These are phyloP conservation scores for Leishmania major DNA, from an alignment of 208 protist genomes.

Conservation along the genomic window DNA sequence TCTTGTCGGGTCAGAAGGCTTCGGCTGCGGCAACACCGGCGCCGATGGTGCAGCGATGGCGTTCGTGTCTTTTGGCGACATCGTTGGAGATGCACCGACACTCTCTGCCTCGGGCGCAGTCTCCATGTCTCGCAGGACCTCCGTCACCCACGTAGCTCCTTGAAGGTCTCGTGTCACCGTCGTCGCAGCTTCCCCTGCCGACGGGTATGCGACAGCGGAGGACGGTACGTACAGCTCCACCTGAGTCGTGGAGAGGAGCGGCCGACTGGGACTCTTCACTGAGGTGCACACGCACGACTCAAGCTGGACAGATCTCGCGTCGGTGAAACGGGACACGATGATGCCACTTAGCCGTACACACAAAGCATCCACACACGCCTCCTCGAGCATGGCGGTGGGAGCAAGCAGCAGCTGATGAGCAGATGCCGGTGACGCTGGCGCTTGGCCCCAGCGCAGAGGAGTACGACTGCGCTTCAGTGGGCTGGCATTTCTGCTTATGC, in stretches of 20 bases:
- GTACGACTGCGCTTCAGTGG: neutral
- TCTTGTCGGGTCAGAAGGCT: neutral
- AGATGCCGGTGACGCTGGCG: neutral
- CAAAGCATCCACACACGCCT: constrained; percentile 25
- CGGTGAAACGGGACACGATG: constrained; percentile 20
- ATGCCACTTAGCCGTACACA: constrained; percentile 22
- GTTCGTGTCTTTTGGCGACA: neutral
- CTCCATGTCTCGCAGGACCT: neutral
- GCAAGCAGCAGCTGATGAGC: neutral
- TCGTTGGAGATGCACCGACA: neutral
- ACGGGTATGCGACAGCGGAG: constrained; percentile 14
- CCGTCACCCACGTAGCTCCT: neutral
- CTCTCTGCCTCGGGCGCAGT: neutral
- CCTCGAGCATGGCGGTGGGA: constrained; percentile 24
- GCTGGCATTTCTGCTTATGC: neutral
- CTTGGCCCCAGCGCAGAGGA: neutral
- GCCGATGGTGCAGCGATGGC: neutral
- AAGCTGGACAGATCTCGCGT: constrained; percentile 21
- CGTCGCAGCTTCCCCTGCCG: constrained; percentile 1
- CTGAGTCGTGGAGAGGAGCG: constrained; percentile 22
- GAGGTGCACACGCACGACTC: constrained; percentile 28
- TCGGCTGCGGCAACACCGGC: neutral
- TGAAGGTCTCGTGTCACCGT: constrained; percentile 18
- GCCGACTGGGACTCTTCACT: constrained; percentile 17
- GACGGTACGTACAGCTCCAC: constrained; percentile 27